phyloP scores from a whole-genome alignment of 495 filamentous ascomycete genomes.

The Neurospora sp. region DNA sequence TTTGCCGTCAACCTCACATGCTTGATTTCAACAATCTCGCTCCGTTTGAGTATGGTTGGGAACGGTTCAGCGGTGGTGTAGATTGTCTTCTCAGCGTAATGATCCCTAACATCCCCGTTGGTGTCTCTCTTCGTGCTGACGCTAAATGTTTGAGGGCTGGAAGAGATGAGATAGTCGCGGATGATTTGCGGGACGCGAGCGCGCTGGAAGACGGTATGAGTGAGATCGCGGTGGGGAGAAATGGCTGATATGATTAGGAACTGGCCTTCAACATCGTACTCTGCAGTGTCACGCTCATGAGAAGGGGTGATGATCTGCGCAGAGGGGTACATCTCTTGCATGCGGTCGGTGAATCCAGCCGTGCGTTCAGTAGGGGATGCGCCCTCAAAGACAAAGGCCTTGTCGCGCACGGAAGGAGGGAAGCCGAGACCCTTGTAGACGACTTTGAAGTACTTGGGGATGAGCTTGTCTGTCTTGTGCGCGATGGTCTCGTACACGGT shows the following conservation, averaged over 20 bases:
- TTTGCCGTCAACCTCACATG: slow-evolving; percentile 59
- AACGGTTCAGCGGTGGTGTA: slow-evolving; percentile 80
- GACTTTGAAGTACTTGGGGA: slow-evolving; percentile 86
- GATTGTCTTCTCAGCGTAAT: slow-evolving; percentile 77
- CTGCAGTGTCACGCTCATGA: slow-evolving; percentile 23
- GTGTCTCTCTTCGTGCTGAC: slow-evolving; percentile 59
- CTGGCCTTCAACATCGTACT: slow-evolving; percentile 81
- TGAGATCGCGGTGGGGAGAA: slow-evolving; percentile 68
- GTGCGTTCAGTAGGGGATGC: slow-evolving; percentile 59
- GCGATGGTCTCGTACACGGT: slow-evolving; percentile 82
- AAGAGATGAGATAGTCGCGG: slow-evolving; percentile 72
- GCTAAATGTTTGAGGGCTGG: slow-evolving; percentile 62
- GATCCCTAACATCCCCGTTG: slow-evolving; percentile 51
- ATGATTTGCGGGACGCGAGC: slow-evolving; percentile 72
- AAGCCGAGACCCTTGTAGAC: slow-evolving; percentile 89
- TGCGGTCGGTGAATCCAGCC: slow-evolving; percentile 76
- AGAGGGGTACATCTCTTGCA: slow-evolving; percentile 83
- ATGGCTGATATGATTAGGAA: slow-evolving; percentile 78
- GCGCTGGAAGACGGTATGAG: slow-evolving; percentile 81
- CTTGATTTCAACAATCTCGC: slow-evolving; percentile 65
- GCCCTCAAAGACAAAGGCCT: slow-evolving; percentile 88
- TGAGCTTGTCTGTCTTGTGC: slow-evolving; percentile 58
- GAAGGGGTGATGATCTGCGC: slow-evolving; percentile 70
- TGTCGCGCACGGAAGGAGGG: slow-evolving; percentile 67
- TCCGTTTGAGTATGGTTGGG: slow-evolving; percentile 82